Base-by-base conservation (phyloP, 306 rosid genomes). In the Fragaria iinumae region DNA sequence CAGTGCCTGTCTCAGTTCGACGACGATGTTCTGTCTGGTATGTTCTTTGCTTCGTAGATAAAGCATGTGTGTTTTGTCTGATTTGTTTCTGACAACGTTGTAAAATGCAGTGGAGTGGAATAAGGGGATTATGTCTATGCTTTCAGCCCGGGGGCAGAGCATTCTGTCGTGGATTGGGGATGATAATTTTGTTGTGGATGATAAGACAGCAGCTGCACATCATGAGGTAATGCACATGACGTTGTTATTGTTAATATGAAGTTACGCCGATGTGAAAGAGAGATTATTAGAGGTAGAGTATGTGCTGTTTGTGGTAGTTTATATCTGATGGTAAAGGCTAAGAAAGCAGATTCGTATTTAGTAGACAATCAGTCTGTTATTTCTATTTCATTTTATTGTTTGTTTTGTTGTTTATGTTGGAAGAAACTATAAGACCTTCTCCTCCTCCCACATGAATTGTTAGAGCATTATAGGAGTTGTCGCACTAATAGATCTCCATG, bases 111-210 rank as follows among this genome's bases (percentile, higher is more conserved):
- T 88, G 75, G 96, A 90, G 32, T 90, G 87, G 67, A 84, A 78
- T 47, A 80, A 57, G 69, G 98, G 93, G 77, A 48, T 92, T 56
- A 71, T 87, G 52, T 86, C 93, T 52, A 83, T 91, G 91, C 91
- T 91, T 84, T 85, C 82, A 0, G 88, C 74, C 25, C 82, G 84
- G 84, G 96, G 93, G 29, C 93, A 87, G 76, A 80, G 91, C 56
- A 63, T 90, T 48, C 73, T 91, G 4, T 90, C 93, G 0, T 86
- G 93, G 94, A 68, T 71, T 79, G 91, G 87, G 56, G 90, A 86
- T 82, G 87, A 91, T 75, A 87, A 84, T 82, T 93, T 93, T 80
- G 67, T 90, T 20, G 84, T 90, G 13, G 89, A 90, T 53, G 93
- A 90, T 66, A 88, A 85, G 78, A 56, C 77, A 50, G 79, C 76